Percentiles rank a stretch among this genome's conserved stretches.
Evolutionary conservation across 2,329 filamentous ascomycete species (phyloP).

Genomic region (Arachnomyces sp.): DNA sequence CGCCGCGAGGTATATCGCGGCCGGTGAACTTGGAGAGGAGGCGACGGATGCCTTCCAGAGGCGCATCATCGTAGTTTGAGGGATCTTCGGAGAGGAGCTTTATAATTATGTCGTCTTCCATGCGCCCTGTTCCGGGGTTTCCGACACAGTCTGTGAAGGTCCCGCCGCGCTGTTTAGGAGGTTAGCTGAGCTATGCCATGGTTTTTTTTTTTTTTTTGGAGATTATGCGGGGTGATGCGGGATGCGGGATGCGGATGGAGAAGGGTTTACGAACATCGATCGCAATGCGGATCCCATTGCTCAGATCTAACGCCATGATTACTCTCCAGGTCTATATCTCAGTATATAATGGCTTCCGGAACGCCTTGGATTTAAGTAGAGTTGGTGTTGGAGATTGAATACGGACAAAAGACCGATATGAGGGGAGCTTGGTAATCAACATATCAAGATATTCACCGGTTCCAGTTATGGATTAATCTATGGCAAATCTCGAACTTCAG

Average conservation of each 20-base stretch:
- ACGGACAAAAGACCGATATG: no score
- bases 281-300: constrained; percentile 28
- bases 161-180: constrained; percentile 57
- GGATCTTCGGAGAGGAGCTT: constrained; percentile 88
- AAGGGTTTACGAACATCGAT: constrained; percentile 24
- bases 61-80: constrained; percentile 82
- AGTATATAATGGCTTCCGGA: no score
- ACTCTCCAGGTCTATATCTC: no score
- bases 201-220: constrained; percentile 3
- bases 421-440: no score
- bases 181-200: constrained; percentile 1
- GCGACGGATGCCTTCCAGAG: constrained; percentile 81
- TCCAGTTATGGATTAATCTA: no score
- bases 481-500: no score
- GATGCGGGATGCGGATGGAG: not conserved
- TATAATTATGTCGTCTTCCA: constrained; percentile 70
- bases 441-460: no score
- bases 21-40: constrained; percentile 71
- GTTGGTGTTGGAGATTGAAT: no score
- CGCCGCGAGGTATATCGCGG: constrained; percentile 68
- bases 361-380: no score
- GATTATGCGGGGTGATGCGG: constrained; percentile 3
- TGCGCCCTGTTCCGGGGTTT: constrained; percentile 61
- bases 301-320: constrained; percentile 9
- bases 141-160: constrained; percentile 92